Evolutionary conservation across 2,329 filamentous ascomycete genomes (phyloP).

Genomic region (Penicillium sp.): DNA sequence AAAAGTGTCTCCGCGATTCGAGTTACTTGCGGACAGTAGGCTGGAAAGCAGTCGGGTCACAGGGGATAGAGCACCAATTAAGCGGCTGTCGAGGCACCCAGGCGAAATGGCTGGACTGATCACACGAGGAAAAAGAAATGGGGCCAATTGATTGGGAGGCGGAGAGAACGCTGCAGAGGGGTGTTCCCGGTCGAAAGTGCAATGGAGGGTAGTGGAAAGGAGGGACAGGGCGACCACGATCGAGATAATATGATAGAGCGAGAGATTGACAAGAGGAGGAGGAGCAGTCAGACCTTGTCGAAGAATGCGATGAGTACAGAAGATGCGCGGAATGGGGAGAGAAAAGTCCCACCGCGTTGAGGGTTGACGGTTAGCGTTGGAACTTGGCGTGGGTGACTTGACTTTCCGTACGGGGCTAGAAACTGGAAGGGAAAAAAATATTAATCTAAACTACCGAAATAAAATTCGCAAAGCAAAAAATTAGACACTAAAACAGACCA

Average conservation of each 20-base stretch:
- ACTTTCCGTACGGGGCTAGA: constrained; percentile 10
- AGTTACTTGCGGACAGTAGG: constrained; percentile 15
- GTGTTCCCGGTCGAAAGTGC: neutral
- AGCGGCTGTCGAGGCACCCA: neutral
- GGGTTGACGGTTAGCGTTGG: constrained; percentile 5
- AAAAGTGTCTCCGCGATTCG: constrained; percentile 9
- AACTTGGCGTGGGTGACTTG: neutral
- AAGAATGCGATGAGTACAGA: constrained; percentile 19
- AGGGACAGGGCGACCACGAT: constrained; percentile 1
- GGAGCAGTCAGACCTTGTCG: constrained; percentile 7
- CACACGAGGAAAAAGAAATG: constrained; percentile 13
- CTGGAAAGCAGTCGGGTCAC: constrained; percentile 1
- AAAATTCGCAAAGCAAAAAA: neutral
- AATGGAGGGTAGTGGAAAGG: constrained; percentile 3
- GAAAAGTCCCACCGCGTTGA: constrained; percentile 6
- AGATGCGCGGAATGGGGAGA: constrained; percentile 3
- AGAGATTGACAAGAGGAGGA: constrained; percentile 8
- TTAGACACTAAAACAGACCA: constrained; percentile 5
- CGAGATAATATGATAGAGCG: neutral
- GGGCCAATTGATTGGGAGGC: neutral
- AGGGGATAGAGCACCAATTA: constrained; percentile 20
- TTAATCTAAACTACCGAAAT: neutral
- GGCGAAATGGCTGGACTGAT: constrained; percentile 16
- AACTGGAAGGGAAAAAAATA: constrained; percentile 1
- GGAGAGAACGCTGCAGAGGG: neutral